Conservation (phyloP, 1,284 basidiomycete genomes). For the Amylostereum chailletii region DNA sequence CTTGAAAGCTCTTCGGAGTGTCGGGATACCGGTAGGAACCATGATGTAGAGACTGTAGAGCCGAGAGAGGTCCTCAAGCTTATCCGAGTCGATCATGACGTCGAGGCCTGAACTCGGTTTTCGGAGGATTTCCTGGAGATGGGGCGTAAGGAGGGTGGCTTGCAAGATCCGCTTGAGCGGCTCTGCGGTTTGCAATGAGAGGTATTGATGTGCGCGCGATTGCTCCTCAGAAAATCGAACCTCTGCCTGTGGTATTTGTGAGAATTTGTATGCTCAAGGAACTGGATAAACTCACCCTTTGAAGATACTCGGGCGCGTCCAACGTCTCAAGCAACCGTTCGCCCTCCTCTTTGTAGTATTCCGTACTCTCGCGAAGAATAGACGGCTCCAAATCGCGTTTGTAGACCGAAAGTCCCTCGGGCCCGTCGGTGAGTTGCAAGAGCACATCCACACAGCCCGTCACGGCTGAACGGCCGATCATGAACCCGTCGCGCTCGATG, state of each 20-base stretch:
- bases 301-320: conserved; percentile 80
- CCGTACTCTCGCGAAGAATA: conserved; percentile 70
- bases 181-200: conserved; percentile 67
- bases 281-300: conserved; percentile 44
- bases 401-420: conserved; percentile 64
- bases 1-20: conserved; percentile 65
- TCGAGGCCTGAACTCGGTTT: conserved; percentile 86
- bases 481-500: conserved; percentile 86
- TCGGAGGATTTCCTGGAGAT: conserved; percentile 68
- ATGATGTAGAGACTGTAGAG: conserved; percentile 74
- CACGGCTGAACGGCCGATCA: conserved; percentile 87
- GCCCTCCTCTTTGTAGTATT: conserved; percentile 80
- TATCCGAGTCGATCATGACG: conserved; percentile 80
- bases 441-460: conserved; percentile 89
- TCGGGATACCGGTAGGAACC: conserved; percentile 64
- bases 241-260: conserved; percentile 56
- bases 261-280: conserved; percentile 9
- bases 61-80: conserved; percentile 70
- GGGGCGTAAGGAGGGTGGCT: conserved; percentile 68
- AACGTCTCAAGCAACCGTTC: conserved; percentile 62
- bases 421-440: conserved; percentile 50
- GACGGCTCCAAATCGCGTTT: conserved; percentile 80
- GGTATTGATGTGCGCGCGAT: conserved; percentile 83
- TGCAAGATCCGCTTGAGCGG: conserved; percentile 76
- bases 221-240: conserved; percentile 79